Percentiles rank a stretch among this genome's conserved stretches.
Evolutionary conservation across 1,284 basidiomycete genomes (phyloP).

Genomic region (Ustilago xerochloae): DNA sequence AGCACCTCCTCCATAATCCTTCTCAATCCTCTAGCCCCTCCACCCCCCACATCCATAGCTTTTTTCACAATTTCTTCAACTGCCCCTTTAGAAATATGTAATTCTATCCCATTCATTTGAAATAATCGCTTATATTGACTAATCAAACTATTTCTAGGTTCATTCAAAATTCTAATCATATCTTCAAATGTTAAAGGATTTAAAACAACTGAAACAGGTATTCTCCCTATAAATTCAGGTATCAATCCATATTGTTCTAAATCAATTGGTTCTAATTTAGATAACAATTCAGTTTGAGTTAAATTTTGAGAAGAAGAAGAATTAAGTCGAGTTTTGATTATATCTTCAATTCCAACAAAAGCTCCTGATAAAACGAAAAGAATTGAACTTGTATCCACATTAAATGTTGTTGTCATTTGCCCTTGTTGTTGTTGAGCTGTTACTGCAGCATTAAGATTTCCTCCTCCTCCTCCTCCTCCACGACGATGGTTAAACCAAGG

Average conservation of each 20-base stretch:
- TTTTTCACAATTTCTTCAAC: slow-evolving; percentile 66
- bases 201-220: slow-evolving; percentile 87
- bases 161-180: slow-evolving; percentile 86
- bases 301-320: background rate
- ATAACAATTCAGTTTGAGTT: slow-evolving; percentile 15
- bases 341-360: slow-evolving; percentile 87
- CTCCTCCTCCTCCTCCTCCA: background rate
- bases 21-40: slow-evolving; percentile 85
- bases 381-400: slow-evolving; percentile 78
- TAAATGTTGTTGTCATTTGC: slow-evolving; percentile 76
- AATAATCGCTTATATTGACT: slow-evolving; percentile 89
- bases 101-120: slow-evolving; percentile 60
- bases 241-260: slow-evolving; percentile 90
- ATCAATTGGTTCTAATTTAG: slow-evolving; percentile 70
- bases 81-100: slow-evolving; percentile 24
- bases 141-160: slow-evolving; percentile 87
- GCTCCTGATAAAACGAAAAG: slow-evolving; percentile 76
- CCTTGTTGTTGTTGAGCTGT: background rate
- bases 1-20: slow-evolving; percentile 79
- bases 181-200: slow-evolving; percentile 79
- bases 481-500: slow-evolving; percentile 31
- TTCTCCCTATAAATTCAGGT: slow-evolving; percentile 86
- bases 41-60: slow-evolving; percentile 44
- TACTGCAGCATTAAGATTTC: background rate
- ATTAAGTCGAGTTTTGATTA: slow-evolving; percentile 69